Conservation (phyloP, 805 yeast genomes). For the Nakazawaea wyomingensis region DNA sequence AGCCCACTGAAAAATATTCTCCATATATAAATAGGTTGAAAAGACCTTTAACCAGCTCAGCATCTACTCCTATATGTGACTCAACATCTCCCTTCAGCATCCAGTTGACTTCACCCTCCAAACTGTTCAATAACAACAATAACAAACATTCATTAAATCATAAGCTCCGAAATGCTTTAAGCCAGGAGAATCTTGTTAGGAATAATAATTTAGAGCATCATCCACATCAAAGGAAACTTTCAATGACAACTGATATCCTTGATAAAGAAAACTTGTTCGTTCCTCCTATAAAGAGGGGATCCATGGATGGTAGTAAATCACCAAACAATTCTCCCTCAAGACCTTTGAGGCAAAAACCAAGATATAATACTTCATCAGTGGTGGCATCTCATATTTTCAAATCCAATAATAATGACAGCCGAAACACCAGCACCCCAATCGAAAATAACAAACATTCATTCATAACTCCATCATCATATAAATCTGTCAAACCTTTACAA, state of each 20-base stretch:
- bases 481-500: conserved; percentile 76
- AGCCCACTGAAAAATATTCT: background rate
- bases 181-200: conserved; percentile 5
- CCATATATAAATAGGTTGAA: conserved; percentile 11
- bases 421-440: conserved; percentile 11
- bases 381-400: conserved; percentile 6
- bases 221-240: background rate
- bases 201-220: background rate
- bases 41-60: conserved; percentile 9
- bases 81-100: conserved; percentile 8
- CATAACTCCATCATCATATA: conserved; percentile 52
- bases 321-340: conserved; percentile 28
- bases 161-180: conserved; percentile 8
- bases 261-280: conserved; percentile 2
- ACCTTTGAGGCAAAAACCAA: conserved; percentile 25
- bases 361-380: conserved; percentile 13
- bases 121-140: background rate
- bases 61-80: conserved; percentile 4
- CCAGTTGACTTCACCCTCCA: background rate
- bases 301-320: conserved; percentile 12
- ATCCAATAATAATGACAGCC: background rate
- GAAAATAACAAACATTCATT: conserved; percentile 19
- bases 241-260: background rate
- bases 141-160: background rate
- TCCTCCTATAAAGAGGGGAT: conserved; percentile 14